phyloP scores from a whole-genome alignment of 2,329 filamentous ascomycete genomes.

The Cercospora beticola region DNA sequence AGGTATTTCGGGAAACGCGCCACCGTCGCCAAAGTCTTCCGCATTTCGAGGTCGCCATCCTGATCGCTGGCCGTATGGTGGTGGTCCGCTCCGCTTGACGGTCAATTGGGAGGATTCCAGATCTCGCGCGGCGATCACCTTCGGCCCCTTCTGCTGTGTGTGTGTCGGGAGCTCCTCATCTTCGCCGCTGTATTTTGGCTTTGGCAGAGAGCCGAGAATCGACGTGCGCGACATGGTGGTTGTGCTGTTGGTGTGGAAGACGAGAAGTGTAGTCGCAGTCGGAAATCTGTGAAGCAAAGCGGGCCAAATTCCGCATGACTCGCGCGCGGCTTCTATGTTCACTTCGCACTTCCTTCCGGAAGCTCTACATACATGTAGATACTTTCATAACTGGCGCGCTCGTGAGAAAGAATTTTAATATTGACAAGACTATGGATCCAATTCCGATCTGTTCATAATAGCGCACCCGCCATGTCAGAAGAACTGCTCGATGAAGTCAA shows the following conservation, averaged over 20 bases:
- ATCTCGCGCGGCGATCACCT: slow-evolving; percentile 76
- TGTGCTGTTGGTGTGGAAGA: background rate
- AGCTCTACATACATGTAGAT: background rate
- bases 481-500: slow-evolving; percentile 70
- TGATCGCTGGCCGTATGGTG: slow-evolving; percentile 79
- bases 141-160: slow-evolving; percentile 73
- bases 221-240: slow-evolving; percentile 45
- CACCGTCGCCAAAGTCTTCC: slow-evolving; percentile 94
- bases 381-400: background rate
- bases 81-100: slow-evolving; percentile 77
- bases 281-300: slow-evolving; percentile 9
- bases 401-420: background rate
- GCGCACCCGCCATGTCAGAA: slow-evolving; percentile 33
- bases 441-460: background rate
- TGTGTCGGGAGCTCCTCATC: slow-evolving; percentile 75
- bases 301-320: slow-evolving; percentile 2
- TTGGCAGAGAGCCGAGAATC: slow-evolving; percentile 77
- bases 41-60: slow-evolving; percentile 87
- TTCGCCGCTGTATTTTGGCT: slow-evolving; percentile 87
- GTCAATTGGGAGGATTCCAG: slow-evolving; percentile 85
- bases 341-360: background rate
- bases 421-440: background rate
- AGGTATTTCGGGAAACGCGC: slow-evolving; percentile 90
- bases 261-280: background rate
- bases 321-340: background rate